These are phyloP conservation scores for Globisporangium barbulae DNA, from an alignment of 352 stramenopile genomes.

Conservation along the genomic window DNA sequence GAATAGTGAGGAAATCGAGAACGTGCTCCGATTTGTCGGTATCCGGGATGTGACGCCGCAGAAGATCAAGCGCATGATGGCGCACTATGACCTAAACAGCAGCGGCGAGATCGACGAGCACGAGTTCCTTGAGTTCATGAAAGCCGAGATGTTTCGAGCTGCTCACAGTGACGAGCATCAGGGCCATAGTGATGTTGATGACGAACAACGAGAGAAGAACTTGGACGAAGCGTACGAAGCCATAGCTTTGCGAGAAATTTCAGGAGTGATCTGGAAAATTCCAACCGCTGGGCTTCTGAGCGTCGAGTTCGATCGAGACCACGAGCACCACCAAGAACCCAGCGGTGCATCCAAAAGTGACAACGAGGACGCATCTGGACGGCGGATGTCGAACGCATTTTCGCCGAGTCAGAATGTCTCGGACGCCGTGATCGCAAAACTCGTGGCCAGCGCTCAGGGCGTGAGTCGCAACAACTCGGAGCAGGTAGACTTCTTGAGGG, in stretches of 20 bases:
- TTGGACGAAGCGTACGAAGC: slow-evolving; percentile 28
- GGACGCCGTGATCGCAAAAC: slow-evolving; percentile 32
- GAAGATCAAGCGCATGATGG: slow-evolving; percentile 46
- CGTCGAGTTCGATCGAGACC: slow-evolving; percentile 32
- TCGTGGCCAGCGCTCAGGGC: slow-evolving; percentile 42
- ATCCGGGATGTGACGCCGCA: slow-evolving; percentile 34
- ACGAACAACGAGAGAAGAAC: background rate
- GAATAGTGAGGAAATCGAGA: slow-evolving; percentile 42
- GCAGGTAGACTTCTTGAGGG: slow-evolving; percentile 57
- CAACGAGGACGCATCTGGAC: background rate
- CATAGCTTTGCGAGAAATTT: slow-evolving; percentile 23
- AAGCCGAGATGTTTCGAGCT: slow-evolving; percentile 35
- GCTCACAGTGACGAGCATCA: background rate
- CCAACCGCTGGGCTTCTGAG: slow-evolving; percentile 29
- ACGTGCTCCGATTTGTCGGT: slow-evolving; percentile 50
- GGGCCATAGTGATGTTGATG: background rate
- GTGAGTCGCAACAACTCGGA: slow-evolving; percentile 43
- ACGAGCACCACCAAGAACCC: slow-evolving; percentile 3
- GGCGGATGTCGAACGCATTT: background rate
- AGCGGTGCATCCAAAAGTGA: background rate
- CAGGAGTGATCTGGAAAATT: slow-evolving; percentile 40
- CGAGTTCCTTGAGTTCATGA: slow-evolving; percentile 80
- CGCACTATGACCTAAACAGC: slow-evolving; percentile 61
- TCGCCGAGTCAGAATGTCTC: slow-evolving; percentile 22
- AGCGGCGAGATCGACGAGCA: slow-evolving; percentile 71